Conservation (phyloP, 192 early-diverging fungal species). For the Umbelopsis isabellina region DNA sequence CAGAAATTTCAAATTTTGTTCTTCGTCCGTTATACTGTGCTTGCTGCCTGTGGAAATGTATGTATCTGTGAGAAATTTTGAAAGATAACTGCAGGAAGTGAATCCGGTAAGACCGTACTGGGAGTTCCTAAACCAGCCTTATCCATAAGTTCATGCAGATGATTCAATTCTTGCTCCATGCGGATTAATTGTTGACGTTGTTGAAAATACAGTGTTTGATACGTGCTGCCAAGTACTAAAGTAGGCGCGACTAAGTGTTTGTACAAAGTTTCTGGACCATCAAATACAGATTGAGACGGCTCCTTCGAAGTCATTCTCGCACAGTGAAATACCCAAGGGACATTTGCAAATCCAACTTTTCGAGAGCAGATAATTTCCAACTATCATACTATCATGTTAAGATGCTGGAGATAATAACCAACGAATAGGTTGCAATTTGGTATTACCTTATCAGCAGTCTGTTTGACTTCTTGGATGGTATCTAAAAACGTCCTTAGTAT, state of each 20-base stretch:
- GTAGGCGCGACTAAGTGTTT: neutral
- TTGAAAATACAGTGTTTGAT: neutral
- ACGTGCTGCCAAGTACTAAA: neutral
- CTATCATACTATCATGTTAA: neutral
- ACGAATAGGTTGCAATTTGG: neutral
- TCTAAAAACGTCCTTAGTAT: conserved; percentile 8
- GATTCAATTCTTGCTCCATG: conserved; percentile 2
- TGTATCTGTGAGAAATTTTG: neutral
- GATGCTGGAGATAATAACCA: neutral
- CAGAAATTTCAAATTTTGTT: no score
- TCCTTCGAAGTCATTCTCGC: neutral
- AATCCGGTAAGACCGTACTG: neutral
- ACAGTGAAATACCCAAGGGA: conserved; percentile 7
- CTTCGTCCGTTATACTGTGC: neutral
- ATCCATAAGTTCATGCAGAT: conserved; percentile 1
- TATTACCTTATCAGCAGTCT: neutral
- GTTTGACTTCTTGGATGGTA: neutral
- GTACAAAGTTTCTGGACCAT: conserved; percentile 4
- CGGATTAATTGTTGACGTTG: neutral
- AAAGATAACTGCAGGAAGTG: neutral
- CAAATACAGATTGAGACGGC: neutral
- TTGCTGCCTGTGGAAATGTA: neutral
- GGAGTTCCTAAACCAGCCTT: conserved; percentile 3
- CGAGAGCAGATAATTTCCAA: conserved; percentile 10
- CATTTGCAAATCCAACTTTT: neutral